These are phyloP conservation scores for Pontederia paniculata DNA, from an alignment of 176 grass and related monocot genomes.

Conservation along the genomic window DNA sequence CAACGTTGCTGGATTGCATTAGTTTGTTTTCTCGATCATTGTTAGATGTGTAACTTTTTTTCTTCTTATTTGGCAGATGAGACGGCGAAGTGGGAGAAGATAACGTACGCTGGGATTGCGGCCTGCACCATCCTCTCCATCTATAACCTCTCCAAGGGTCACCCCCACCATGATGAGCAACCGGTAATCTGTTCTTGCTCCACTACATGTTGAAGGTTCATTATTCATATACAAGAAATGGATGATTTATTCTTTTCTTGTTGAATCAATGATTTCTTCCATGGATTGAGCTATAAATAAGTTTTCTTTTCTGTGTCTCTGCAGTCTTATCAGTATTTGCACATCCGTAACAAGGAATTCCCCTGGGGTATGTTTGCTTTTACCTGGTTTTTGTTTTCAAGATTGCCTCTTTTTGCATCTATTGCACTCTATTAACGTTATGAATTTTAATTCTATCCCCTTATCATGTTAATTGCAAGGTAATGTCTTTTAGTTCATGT, in stretches of 20 bases:
- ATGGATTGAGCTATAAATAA: not conserved
- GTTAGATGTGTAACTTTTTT: too few relatives aligned
- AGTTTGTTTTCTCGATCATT: not conserved
- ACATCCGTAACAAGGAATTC: slow-evolving; percentile 18
- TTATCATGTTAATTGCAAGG: not conserved
- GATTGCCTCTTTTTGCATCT: not conserved
- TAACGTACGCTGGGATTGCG: slow-evolving; percentile 34
- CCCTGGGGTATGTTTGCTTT: slow-evolving; percentile 8
- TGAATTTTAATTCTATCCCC: not conserved
- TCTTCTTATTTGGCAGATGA: slow-evolving; percentile 23
- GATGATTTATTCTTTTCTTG: too few relatives aligned
- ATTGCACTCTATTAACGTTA: not conserved
- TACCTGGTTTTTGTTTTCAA: not conserved
- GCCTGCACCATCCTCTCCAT: slow-evolving; percentile 42
- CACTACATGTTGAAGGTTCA: too few relatives aligned
- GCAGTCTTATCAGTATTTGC: slow-evolving; percentile 9
- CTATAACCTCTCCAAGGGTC: slow-evolving; percentile 39
- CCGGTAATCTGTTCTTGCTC: slow-evolving; percentile 12
- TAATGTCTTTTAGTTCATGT: too few relatives aligned
- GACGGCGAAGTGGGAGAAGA: slow-evolving; percentile 48
- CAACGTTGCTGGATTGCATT: not conserved
- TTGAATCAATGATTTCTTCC: too few relatives aligned
- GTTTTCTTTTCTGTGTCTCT: not conserved
- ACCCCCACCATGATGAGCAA: slow-evolving; percentile 30
- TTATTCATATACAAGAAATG: too few relatives aligned